A percentile compares a stretch with the other conserved stretches of the same genome.
Evolutionary conservation across 2,329 filamentous ascomycete species (phyloP).

Genomic region (Alternaria solani): DNA sequence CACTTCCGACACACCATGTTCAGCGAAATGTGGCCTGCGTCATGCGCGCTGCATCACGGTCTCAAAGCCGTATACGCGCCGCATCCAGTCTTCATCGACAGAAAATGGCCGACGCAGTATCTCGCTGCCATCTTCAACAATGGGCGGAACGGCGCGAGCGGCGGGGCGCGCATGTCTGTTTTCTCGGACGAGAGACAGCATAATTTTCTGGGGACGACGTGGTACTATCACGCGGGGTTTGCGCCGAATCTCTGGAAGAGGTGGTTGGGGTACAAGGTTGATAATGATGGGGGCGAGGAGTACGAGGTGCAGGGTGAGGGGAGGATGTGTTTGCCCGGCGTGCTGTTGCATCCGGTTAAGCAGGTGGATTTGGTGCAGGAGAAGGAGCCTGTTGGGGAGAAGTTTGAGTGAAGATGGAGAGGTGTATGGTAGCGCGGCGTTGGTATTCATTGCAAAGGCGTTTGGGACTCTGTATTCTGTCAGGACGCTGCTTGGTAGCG

Average conservation of each 20-base stretch:
- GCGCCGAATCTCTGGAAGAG: constrained; percentile 63
- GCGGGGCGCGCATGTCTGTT: constrained; percentile 58
- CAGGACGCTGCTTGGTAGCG: background rate
- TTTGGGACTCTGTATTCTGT: background rate
- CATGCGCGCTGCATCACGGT: constrained; percentile 75
- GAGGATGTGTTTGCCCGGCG: constrained; percentile 58
- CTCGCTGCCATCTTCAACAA: constrained; percentile 65
- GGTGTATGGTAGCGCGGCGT: background rate
- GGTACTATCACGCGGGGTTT: constrained; percentile 63
- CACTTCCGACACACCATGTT: constrained; percentile 75
- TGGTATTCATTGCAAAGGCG: background rate
- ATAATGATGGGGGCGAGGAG: constrained; percentile 58
- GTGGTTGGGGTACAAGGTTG: constrained; percentile 64
- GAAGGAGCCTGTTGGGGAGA: constrained; percentile 8
- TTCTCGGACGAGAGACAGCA: constrained; percentile 62
- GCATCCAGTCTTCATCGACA: constrained; percentile 65
- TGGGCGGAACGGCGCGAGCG: constrained; percentile 60
- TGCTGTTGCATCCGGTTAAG: constrained; percentile 61
- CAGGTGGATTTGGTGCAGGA: constrained; percentile 59
- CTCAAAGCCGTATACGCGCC: constrained; percentile 76
- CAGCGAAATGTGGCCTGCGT: constrained; percentile 79
- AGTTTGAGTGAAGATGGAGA: background rate
- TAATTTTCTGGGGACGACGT: constrained; percentile 62
- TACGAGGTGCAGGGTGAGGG: constrained; percentile 57
- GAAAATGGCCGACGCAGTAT: constrained; percentile 63